Percentiles rank a stretch among this genome's conserved stretches.
phyloP scores from a whole-genome alignment of 345 rosid genomes.

The Syzygium grande region DNA sequence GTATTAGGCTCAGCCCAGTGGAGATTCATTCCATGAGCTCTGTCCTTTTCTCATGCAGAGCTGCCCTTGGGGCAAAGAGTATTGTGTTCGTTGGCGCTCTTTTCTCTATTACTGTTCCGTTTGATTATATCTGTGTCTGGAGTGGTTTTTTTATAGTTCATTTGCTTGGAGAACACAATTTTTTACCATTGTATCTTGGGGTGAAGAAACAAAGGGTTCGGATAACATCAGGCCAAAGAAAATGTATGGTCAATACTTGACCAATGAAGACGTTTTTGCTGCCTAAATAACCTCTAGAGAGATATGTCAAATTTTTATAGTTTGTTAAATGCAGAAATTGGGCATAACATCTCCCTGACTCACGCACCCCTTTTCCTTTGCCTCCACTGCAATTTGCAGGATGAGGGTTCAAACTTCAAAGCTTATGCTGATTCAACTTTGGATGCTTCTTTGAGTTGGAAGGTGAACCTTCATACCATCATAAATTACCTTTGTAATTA shows the following conservation, averaged over 20 bases:
- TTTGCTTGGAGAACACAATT: neutral
- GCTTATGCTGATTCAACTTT: constrained; percentile 26
- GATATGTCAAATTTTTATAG: neutral
- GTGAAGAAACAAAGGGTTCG: neutral
- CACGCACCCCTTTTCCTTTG: neutral
- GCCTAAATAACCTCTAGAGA: neutral
- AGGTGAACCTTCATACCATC: constrained; percentile 29
- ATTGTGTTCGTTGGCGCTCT: neutral
- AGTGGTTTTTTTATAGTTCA: neutral
- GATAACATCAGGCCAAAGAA: neutral
- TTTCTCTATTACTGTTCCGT: neutral
- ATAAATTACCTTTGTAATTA: too few relatives aligned
- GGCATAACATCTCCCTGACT: neutral
- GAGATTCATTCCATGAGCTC: neutral
- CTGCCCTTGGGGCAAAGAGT: neutral
- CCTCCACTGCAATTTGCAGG: constrained; percentile 16
- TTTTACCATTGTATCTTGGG: neutral
- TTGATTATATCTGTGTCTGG: neutral
- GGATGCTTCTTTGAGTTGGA: constrained; percentile 72
- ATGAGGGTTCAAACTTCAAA: constrained; percentile 51
- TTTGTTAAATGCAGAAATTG: neutral
- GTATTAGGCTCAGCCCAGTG: neutral
- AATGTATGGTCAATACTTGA: too few relatives aligned
- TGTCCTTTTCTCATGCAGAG: neutral
- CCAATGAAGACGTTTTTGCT: neutral